Conservation (phyloP, 805 yeast genomes). For the Debaryomyces prosopidis region DNA sequence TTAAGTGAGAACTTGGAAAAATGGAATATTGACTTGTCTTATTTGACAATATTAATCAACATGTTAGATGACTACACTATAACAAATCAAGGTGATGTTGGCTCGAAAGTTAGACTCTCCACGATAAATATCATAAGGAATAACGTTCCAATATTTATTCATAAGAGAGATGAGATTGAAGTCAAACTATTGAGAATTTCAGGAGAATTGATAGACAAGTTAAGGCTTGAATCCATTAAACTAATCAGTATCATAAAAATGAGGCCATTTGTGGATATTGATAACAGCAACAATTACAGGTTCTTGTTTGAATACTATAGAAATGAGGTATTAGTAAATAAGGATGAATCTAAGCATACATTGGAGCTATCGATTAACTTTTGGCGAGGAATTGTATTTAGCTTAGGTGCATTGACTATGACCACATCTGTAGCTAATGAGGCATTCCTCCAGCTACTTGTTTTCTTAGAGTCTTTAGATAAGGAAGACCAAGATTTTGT, state of each 20-base stretch:
- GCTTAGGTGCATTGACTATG: constrained; percentile 58
- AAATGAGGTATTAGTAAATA: constrained; percentile 9
- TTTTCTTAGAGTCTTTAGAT: constrained; percentile 32
- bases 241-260: constrained; percentile 29
- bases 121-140: constrained; percentile 41
- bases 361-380: constrained; percentile 34
- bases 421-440: constrained; percentile 44
- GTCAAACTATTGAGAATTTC: constrained; percentile 52
- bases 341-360: neutral
- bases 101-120: constrained; percentile 64
- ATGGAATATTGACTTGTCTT: constrained; percentile 8
- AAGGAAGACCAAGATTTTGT: constrained; percentile 8
- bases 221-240: constrained; percentile 44
- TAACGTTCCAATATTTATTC: constrained; percentile 17
- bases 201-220: constrained; percentile 62
- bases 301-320: constrained; percentile 20
- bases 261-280: constrained; percentile 3
- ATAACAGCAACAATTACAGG: constrained; percentile 17
- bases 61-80: constrained; percentile 75
- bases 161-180: constrained; percentile 16
- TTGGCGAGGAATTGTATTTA: constrained; percentile 56
- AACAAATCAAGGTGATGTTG: constrained; percentile 90
- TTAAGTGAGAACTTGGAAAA: constrained; percentile 14
- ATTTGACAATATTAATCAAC: constrained; percentile 13
- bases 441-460: constrained; percentile 34